Percentiles rank a stretch among this genome's conserved stretches.
phyloP scores from a whole-genome alignment of 2,329 filamentous ascomycete species.

The Harringtonia lauricola region DNA sequence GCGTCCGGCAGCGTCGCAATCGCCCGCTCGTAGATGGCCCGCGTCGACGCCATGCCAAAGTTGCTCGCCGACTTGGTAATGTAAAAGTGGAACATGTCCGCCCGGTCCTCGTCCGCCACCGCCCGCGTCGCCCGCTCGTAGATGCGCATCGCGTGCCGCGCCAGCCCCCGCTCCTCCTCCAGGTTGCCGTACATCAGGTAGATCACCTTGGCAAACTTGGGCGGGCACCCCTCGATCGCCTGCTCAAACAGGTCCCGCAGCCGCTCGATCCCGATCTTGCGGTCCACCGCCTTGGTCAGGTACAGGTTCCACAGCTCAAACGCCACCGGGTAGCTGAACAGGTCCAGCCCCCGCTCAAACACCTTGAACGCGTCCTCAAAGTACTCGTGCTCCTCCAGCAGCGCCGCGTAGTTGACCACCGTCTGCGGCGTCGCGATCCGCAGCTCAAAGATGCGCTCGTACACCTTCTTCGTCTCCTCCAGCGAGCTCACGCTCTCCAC shows the following conservation, averaged over 20 bases:
- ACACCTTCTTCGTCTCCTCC: conserved; percentile 87
- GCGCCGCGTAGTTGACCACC: conserved; percentile 94
- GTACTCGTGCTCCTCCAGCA: conserved; percentile 89
- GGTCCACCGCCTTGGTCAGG: conserved; percentile 91
- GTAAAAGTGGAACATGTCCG: conserved; percentile 99
- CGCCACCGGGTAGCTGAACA: conserved; percentile 97
- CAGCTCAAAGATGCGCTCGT: conserved; percentile 95
- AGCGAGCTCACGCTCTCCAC: conserved; percentile 88
- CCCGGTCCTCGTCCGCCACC: conserved; percentile 85
- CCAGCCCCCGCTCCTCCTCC: conserved; percentile 89
- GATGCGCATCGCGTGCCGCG: conserved; percentile 95
- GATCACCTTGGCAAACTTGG: conserved; percentile 89
- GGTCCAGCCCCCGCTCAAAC: conserved; percentile 88
- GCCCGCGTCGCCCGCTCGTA: conserved; percentile 94
- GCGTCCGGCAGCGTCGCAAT: conserved; percentile 87
- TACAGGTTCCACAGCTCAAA: conserved; percentile 99
- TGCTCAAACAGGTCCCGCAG: conserved; percentile 94
- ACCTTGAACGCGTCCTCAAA: conserved; percentile 97
- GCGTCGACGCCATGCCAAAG: conserved; percentile 88
- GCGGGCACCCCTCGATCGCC: conserved; percentile 86
- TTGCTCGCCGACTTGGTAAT: conserved; percentile 86
- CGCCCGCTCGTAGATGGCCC: conserved; percentile 91
- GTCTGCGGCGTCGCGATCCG: conserved; percentile 97
- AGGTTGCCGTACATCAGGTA: conserved; percentile 98
- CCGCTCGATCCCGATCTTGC: conserved; percentile 90